Evolutionary conservation across 1,284 basidiomycete genomes (phyloP), one percentile per base, ranked within the genome.

Genomic region (Rhodotorula sp.): DNA sequence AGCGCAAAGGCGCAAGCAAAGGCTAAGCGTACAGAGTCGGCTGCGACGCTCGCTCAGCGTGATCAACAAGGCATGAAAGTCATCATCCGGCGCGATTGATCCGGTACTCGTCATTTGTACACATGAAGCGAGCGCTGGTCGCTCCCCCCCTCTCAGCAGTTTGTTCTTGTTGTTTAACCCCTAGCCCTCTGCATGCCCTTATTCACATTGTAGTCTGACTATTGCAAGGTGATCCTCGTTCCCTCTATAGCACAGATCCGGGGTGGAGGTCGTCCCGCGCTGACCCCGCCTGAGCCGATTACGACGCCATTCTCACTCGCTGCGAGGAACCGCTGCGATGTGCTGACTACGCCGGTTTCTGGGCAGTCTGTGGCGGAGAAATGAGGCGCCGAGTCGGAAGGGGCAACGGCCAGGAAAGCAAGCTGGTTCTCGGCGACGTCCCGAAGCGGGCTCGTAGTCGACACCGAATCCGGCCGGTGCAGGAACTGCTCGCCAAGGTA

Each of bases 261-360:
- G 8, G 53, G 53, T 12, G 53, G 53, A n/a, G 53, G 29, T 30
- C 53, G 26, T 5, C 15, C 26, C 14, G 8, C 10, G n/a, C 17
- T 26, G 53, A 29, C 14, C 12, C 30, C n/a, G 14, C 53, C 53
- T 26, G 48, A 20, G 10, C 10, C 37, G 37, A 42, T 42, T 12
- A 42, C 37, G 37, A 42, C 37, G 10, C 37, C 37, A 42, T 42
- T 42, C 37, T 42, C 37, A 42, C 37, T 42, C 37, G 37, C 37
- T 42, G 37, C 37, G 37, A 42, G 37, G 37, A 42, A 42, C 37
- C 20, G 18, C 22, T 24, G 48, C 61, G 54, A 46, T 44, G 24
- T 20, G 12, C 44, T 20, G 10, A 73, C 55, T 0, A 70, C 64
- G 8, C 72, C 72, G n/a, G 68, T 73, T 62, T 71, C 72, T 4